Percentiles rank a stretch among this genome's conserved stretches.
These are phyloP conservation scores for Jaltomata sinuosa DNA, from an alignment of 257 asterid species.

Conservation along the genomic window DNA sequence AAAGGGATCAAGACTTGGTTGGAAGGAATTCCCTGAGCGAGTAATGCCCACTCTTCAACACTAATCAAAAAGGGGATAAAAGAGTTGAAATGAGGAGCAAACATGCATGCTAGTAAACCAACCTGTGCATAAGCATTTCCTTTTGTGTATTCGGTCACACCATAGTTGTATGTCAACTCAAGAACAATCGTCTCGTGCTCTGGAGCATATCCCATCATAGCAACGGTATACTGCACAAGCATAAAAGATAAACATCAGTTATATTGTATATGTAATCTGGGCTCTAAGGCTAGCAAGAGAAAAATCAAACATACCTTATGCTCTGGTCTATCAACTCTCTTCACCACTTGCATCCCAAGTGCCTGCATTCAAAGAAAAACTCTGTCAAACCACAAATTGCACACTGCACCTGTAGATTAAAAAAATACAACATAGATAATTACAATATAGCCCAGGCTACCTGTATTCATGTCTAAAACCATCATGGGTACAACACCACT, in stretches of 20 bases:
- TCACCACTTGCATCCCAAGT: constrained; percentile 76
- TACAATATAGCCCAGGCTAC: neutral
- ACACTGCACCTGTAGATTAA: neutral
- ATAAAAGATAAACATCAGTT: neutral
- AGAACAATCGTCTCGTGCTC: constrained; percentile 74
- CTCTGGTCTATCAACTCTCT: constrained; percentile 76
- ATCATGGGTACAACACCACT: neutral
- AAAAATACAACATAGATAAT: neutral
- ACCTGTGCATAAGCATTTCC: constrained; percentile 99
- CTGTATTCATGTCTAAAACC: neutral
- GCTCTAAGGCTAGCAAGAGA: neutral
- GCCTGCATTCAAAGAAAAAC: constrained; percentile 41
- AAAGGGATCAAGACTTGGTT: neutral
- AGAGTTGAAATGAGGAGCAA: neutral
- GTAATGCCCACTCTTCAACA: neutral
- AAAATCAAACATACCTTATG: constrained; percentile 49
- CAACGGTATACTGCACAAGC: constrained; percentile 67
- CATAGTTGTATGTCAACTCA: constrained; percentile 93
- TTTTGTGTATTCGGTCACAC: constrained; percentile 88
- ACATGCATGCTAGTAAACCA: neutral
- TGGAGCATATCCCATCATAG: constrained; percentile 94
- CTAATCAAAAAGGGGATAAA: neutral
- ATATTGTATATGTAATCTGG: neutral
- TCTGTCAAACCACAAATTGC: neutral
- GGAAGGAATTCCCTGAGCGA: neutral